Evolutionary conservation across 2,329 filamentous ascomycete genomes (phyloP).

Genomic region (Dactylonectria estremocensis): DNA sequence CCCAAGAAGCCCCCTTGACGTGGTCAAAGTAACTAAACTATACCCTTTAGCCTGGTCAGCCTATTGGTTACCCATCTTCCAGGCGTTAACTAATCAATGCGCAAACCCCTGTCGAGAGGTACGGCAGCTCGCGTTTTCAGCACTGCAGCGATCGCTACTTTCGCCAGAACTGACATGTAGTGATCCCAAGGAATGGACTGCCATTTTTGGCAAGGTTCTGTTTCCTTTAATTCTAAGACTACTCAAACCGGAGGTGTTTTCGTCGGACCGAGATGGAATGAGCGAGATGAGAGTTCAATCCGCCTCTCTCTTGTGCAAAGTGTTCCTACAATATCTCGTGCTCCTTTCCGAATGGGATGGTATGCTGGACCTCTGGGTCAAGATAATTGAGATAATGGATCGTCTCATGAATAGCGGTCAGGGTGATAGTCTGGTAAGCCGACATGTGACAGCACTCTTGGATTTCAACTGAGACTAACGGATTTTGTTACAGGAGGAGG

Average conservation of each 20-base stretch:
- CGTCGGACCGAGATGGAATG: conserved; percentile 93
- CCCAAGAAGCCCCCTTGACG: not conserved
- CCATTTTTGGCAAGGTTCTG: conserved; percentile 93
- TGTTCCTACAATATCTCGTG: conserved; percentile 94
- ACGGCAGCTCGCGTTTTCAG: conserved; percentile 88
- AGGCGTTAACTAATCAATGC: conserved; percentile 89
- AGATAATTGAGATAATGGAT: conserved; percentile 95
- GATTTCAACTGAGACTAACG: conserved; percentile 22
- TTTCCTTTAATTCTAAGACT: conserved; percentile 91
- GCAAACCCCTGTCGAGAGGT: conserved; percentile 96
- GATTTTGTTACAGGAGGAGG: conserved; percentile 80
- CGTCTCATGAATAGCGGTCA: conserved; percentile 96
- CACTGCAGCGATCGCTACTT: conserved; percentile 87
- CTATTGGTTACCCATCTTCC: conserved; percentile 97
- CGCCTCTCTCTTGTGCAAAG: conserved; percentile 92
- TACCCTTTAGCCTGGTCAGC: conserved; percentile 88
- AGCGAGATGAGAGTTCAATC: conserved; percentile 94
- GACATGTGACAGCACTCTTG: not conserved
- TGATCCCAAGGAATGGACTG: conserved; percentile 92
- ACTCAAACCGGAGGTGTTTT: conserved; percentile 94
- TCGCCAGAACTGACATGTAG: conserved; percentile 87
- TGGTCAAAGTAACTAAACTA: conserved; percentile 13
- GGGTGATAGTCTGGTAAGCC: conserved; percentile 85
- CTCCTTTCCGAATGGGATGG: conserved; percentile 88
- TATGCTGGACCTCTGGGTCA: conserved; percentile 92